Evolutionary conservation across 2,329 filamentous ascomycete genomes (phyloP), one percentile per base, ranked within the genome.

Genomic region (Colletotrichum brevisporum): DNA sequence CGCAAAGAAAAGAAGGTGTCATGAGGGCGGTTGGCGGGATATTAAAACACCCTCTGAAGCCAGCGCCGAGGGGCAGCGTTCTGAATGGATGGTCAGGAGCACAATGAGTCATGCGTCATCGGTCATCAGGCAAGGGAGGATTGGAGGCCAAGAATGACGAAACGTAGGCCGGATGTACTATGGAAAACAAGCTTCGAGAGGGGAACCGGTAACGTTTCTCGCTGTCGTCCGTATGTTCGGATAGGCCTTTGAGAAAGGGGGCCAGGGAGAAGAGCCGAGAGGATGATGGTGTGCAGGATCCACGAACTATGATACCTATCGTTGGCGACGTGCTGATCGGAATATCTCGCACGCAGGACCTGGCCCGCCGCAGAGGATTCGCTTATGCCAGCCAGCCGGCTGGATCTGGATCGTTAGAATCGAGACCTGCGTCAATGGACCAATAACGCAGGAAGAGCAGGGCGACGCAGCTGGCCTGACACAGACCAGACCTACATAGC

Each of bases 41-140:
- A 67, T 67, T 56, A 63, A 27, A 50, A 50, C 18, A 45, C 50
- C 12, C 27, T 18, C 16, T 24, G 21, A 50, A 39, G 50, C 50
- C 48, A 54, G 21, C 43, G 51, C 66, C 50, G 66, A 31, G 66
- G 43, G 36, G 51, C 47, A 54, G 50, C 41, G 41, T 31, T 21
- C 54, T 43, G 47, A 24, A 27, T 45, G 16, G 45, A 27, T 43
- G 62, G 27, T 58, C 50, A 60, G 41, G 54, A 66, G 26, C 43
- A 51, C 41, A 13, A 36, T 36, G 62, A 69, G 55, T 66, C 62
- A 60, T 69, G 66, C 54, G 55, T 66, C 61, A 60, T 55, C 27
- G 21, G 24, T 27, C 43, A 45, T 18, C 24, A 15, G 31, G 31
- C 13, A 53, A 52, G 50, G 43, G 55, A 55, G 36, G 54, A 16